phyloP scores from a whole-genome alignment of 352 stramenopile species.

The Globisporangium emineosum region DNA sequence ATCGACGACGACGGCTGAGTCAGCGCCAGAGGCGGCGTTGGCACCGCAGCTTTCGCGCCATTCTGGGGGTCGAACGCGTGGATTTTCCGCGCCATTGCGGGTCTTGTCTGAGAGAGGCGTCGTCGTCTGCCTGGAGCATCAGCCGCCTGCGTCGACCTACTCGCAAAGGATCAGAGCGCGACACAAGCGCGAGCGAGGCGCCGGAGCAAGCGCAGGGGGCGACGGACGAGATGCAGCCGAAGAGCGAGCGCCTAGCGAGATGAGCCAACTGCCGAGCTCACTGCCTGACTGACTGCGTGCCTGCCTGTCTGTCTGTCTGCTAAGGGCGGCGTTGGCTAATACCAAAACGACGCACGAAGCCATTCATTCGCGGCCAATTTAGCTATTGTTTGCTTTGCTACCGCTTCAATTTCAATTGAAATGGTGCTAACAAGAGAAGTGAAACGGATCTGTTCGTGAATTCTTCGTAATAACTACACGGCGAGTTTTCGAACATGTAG shows the following conservation, averaged over 20 bases:
- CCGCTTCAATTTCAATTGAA: not conserved
- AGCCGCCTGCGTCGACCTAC: not conserved
- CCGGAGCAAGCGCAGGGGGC: too few relatives aligned
- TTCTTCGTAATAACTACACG: too few relatives aligned
- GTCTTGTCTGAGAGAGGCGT: not conserved
- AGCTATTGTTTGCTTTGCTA: too few relatives aligned
- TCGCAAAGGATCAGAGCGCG: too few relatives aligned
- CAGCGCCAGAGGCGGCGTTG: not conserved
- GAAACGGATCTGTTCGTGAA: not conserved
- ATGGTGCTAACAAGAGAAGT: not conserved
- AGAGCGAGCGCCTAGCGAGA: not conserved
- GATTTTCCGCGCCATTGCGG: constrained; percentile 18
- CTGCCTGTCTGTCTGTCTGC: too few relatives aligned
- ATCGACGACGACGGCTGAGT: constrained; percentile 1
- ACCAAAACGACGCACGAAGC: not conserved
- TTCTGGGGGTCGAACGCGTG: constrained; percentile 13
- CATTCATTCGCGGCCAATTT: not conserved
- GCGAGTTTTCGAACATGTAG: not conserved
- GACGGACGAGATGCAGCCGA: too few relatives aligned
- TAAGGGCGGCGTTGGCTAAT: not conserved
- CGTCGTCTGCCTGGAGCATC: not conserved
- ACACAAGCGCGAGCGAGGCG: too few relatives aligned
- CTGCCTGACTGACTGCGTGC: not conserved
- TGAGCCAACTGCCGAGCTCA: not conserved
- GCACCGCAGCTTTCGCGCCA: not conserved